phyloP scores from a whole-genome alignment of 805 yeast genomes.

The Kurtzmaniella fragi region DNA sequence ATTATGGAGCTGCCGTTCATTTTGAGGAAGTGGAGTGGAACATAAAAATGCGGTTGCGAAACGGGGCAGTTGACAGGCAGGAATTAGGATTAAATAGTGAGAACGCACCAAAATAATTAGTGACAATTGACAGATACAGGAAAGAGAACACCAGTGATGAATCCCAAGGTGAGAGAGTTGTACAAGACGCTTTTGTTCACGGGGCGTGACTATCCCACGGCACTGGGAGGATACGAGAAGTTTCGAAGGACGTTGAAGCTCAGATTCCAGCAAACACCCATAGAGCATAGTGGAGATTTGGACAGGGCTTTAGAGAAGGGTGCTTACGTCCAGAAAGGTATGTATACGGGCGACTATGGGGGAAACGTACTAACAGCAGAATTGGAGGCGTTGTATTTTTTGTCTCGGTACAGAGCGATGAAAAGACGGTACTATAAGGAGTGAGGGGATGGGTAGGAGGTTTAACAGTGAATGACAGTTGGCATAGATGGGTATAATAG shows the following conservation, averaged over 20 bases:
- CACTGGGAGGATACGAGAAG: constrained; percentile 24
- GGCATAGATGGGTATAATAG: no score
- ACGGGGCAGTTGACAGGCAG: neutral
- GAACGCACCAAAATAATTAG: neutral
- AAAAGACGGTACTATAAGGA: constrained; percentile 14
- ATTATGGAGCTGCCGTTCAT: neutral
- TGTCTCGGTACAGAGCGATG: constrained; percentile 25
- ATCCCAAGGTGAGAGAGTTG: constrained; percentile 16
- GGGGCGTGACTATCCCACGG: constrained; percentile 31
- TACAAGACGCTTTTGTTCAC: constrained; percentile 25
- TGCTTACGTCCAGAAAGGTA: constrained; percentile 21
- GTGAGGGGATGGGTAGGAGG: no score
- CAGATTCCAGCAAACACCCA: constrained; percentile 13
- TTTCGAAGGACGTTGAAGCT: constrained; percentile 16
- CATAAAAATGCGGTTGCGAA: neutral
- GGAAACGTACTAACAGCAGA: constrained; percentile 14
- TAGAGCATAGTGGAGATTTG: constrained; percentile 13
- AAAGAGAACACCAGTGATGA: constrained; percentile 10
- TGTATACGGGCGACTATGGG: constrained; percentile 3
- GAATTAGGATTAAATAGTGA: neutral
- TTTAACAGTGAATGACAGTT: no score
- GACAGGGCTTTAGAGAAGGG: constrained; percentile 23
- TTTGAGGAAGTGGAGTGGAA: no score
- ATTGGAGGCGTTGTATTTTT: constrained; percentile 28
- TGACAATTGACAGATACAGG: neutral